Base-by-base conservation (phyloP, 805 yeast genomes). In the Saccharomycopsis fibuligera region DNA sequence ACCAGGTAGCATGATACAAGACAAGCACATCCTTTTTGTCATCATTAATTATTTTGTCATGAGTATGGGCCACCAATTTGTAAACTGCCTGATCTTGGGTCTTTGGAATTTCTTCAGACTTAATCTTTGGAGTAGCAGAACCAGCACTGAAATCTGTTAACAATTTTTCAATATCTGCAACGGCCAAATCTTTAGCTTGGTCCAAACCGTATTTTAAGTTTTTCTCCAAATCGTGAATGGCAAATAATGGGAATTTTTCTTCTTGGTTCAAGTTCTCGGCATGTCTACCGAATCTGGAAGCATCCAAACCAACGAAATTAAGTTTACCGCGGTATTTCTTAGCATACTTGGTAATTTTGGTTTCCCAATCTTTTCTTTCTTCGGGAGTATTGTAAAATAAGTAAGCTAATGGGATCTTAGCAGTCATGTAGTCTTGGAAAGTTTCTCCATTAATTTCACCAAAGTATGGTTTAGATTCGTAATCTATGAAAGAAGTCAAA, bases 1-100 rank as follows among this genome's bases (percentile, higher is more conserved):
- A 89, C 96, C 96, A 90, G 69, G 95, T 95, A 43, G 98, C 97
- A 63, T 86, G 90, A 70, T 90, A 91, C 72, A 87, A 86, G 49
- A 91, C 96, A 49, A 90, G 68, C 33, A 86, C 82, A 63, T 85
- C 91, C 69, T 80, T 83, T 19, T 57, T 61, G 45, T 63, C 61
- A 59, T 81, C 81, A 27, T 66, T 67, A 46, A 87, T 75, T 51
- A 87, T 68, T 30, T 74, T 78, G 44, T 85, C 83, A 68, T 87
- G 93, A 62, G 81, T 87, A 69, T 80, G 76, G 58, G 88, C 96
- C 53, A 91, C 97, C 58, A 91, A 74, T 61, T 78, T 83, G 64
- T 73, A 71, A 41, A 84, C 91, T 47, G 83, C 79, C 44, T 78
- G 74, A 60, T 83, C 85, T 74, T 91, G 96, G 48, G 68, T 68